Evolutionary conservation across 345 rosid genomes (phyloP).

Genomic region (Litchi chinensis): DNA sequence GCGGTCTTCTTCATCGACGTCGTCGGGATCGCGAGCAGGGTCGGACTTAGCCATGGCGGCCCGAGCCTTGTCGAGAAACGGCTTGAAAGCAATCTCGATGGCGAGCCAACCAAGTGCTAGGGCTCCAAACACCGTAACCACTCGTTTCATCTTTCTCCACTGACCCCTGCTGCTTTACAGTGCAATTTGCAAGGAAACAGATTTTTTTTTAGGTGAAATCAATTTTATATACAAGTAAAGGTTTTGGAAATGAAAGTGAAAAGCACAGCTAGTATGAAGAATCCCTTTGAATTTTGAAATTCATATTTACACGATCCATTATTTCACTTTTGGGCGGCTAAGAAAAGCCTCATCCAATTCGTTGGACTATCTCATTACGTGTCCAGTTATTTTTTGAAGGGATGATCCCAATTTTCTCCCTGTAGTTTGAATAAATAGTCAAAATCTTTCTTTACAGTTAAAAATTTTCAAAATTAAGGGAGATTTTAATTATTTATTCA

Average conservation of each 20-base stretch:
- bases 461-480: too few species aligned
- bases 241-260: not conserved
- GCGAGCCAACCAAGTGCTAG: slow-evolving; percentile 81
- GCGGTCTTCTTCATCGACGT: slow-evolving; percentile 12
- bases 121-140: slow-evolving; percentile 67
- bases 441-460: too few species aligned
- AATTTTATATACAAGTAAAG: not conserved
- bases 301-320: not conserved
- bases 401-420: too few species aligned
- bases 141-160: slow-evolving; percentile 43
- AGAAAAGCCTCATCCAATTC: not conserved
- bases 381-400: too few species aligned
- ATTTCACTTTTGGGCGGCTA: not conserved
- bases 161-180: slow-evolving; percentile 5
- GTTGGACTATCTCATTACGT: too few species aligned
- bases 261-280: too few species aligned
- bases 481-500: too few species aligned
- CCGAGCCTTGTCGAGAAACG: slow-evolving; percentile 61
- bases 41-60: slow-evolving; percentile 72
- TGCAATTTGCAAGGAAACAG: not conserved
- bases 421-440: too few species aligned
- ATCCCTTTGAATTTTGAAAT: slow-evolving; percentile 1
- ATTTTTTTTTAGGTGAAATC: slow-evolving; percentile 11
- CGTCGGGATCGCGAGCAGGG: slow-evolving; percentile 65
- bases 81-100: slow-evolving; percentile 78